A percentile compares a stretch with the other conserved stretches of the same genome.
These are phyloP conservation scores for Xylaria arbuscula DNA, from an alignment of 2,329 filamentous ascomycete species.

Conservation along the genomic window DNA sequence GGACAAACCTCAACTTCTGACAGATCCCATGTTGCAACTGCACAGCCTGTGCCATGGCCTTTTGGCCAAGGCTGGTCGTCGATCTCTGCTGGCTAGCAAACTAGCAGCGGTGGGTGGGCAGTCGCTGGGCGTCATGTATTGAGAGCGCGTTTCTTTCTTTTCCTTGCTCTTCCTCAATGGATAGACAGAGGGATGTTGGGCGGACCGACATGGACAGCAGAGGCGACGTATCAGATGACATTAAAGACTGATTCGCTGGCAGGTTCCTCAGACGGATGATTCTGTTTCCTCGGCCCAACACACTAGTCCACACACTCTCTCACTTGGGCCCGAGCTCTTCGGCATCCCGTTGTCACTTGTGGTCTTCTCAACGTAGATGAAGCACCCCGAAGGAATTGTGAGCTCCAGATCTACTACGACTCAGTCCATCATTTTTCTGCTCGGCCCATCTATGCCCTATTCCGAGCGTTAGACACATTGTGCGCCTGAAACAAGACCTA, in stretches of 20 bases:
- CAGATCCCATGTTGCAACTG: constrained; percentile 41
- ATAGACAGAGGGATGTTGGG: constrained; percentile 14
- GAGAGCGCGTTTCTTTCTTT: constrained; percentile 8
- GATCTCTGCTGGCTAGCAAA: constrained; percentile 31
- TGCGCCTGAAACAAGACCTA: constrained; percentile 25
- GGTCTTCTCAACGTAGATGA: constrained; percentile 21
- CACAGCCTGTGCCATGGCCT: constrained; percentile 31
- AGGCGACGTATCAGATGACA: constrained; percentile 33
- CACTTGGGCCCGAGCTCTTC: constrained; percentile 24
- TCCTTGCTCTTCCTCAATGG: neutral
- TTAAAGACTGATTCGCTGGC: constrained; percentile 36
- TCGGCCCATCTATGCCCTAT: constrained; percentile 11
- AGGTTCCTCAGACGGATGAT: constrained; percentile 30
- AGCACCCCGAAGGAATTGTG: constrained; percentile 17
- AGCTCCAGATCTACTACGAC: neutral
- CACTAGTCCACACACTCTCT: constrained; percentile 17
- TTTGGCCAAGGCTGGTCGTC: constrained; percentile 33
- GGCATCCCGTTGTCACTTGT: constrained; percentile 27
- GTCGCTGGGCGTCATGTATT: constrained; percentile 22
- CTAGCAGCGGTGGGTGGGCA: constrained; percentile 33
- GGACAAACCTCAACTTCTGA: constrained; percentile 46
- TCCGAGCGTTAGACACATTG: constrained; percentile 13
- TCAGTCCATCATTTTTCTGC: neutral
- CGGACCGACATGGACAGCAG: constrained; percentile 16
- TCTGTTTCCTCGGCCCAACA: constrained; percentile 30